Base-by-base conservation (phyloP, 306 rosid species). In the Carpinus fangiana region DNA sequence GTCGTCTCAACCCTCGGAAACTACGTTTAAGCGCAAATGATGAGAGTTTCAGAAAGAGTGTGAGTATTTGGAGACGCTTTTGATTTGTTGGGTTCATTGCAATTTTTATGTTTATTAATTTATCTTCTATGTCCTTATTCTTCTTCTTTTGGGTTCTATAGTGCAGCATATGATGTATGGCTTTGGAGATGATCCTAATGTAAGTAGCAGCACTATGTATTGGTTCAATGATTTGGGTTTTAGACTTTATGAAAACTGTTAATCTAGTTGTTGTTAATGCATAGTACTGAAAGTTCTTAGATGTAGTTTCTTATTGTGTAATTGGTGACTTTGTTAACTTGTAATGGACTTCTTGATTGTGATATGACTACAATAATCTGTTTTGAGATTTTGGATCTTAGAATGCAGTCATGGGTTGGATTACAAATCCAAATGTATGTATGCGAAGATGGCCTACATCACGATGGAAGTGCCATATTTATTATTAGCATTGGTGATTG, bases 101-200 rank as follows among this genome's bases (percentile, higher is more conserved):
- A 62, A 8, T 51, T 12, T 52, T 17, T 68, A 2, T 57, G n/a
- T 72, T 38, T 38, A 3, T 36, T 36, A 36, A 36, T 36, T 17
- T 34, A 0, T 2, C 2, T 10, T 14, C 38, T 50, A 43, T 41
- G 16, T 48, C 53, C n/a, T 74, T 65, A 26, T 57, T 57, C 66
- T 13, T 65, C n/a, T 77, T 31, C 17, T 68, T 81, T 56, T 80
- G 3, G 56, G 5, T 73, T 73, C n/a, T 74, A 7, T 46, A 94
- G 97, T 94, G 91, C 95, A 94, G 88, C 98, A 94, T 77, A 92
- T 94, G 97, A 94, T 94, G 97, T 94, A 90, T 82, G 98, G 98
- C 28, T 92, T 92, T 38, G 98, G 98, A 79, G 98, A 92, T 79
- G 97, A 90, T 78, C 88, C 92, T 11, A 94, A 92, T 82, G 97